Base-by-base conservation (phyloP, 768 basidiomycete species). In the Dioszegia hungarica region DNA sequence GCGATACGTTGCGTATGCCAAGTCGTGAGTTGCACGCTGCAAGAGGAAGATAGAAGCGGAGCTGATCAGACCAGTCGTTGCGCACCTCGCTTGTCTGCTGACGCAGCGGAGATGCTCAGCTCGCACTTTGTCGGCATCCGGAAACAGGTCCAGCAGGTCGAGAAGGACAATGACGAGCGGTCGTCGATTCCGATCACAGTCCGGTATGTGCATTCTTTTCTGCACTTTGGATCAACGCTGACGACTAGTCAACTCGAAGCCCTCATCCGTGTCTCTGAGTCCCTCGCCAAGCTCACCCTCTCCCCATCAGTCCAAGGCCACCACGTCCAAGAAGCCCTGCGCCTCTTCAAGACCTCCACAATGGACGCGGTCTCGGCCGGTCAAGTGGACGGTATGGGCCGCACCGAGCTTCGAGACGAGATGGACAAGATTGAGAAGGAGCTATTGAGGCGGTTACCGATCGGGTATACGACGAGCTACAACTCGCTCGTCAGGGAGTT, bases 351-450 rank as follows among this genome's bases (percentile, higher is more conserved):
- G 72, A 93, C 86, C 78, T 97, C 93, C 9, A 98, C 95, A 2
- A 98, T 99, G 94, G 92, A 98, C 74, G 95, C 95, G 24, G 93
- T 98, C 25, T 87, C 89, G 12, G 91, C 92, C 0, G 93, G 95
- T 12, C 87, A 89, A 29, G 86, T 87, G 17, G 95, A 98, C 66
- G 95, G 95, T 0, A 79, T 98, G 57, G 89, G 90, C 14, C 84
- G 93, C 39, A 86, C 87, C 3, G 91, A 92, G 66, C 78, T 98
- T 36, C 92, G 93, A 73, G 92, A 92, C 52, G 94, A 98, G 78
- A 91, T 97, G 82, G 79, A 81, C 28, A 82, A 83, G 62, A 95
- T 99, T 64, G 92, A 94, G 73, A 85, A 86, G 67, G 92, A 94
- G 73, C 79, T 94, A 37, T 79, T 85, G 51, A 79, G 89, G 62